Evolutionary conservation across 768 basidiomycete species (phyloP), one percentile per base, ranked within the genome.

Genomic region (Auriscalpium microsporum): DNA sequence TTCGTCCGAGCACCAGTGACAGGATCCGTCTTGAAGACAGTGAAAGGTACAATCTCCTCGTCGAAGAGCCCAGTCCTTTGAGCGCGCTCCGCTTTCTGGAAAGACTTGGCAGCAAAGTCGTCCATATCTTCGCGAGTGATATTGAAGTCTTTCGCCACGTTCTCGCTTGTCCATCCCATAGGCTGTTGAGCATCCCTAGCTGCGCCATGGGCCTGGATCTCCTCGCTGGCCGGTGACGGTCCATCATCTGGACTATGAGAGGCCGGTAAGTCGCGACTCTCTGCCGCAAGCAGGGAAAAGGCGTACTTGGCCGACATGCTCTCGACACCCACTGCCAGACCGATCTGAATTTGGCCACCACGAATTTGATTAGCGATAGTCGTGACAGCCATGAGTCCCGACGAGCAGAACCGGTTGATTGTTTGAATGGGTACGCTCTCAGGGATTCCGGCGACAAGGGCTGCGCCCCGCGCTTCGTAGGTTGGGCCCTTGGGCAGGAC

Each of bases 121-220:
- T 93, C 90, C 75, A 90, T 88, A 55, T 84, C 80, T 50, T 87
- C 81, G 37, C 90, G 78, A 48, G 84, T 78, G 56, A 93, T 72
- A 56, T 79, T 69, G 68, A 82, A 91, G 45, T 91, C 87, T 35
- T 71, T 69, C 0, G 90, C 90, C 35, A 93, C 87, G 58, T 90
- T 93, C 69, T 93, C 90, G 60, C 84, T 85, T 7, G 90, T 90
- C 90, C 90, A 91, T 8, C 90, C 90, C 90, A 92, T 93, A 35
- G 86, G 86, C 65, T 82, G 72, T 19, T 73, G 65, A 57, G 83
- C 84, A 59, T 87, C 87, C 28, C 68, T 75, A 3, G 87, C 80
- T 4, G 80, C 72, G 10, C 73, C 64, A 64, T 84, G 77, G 14
- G 69, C 65, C 28, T 80, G 73, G 47, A 94, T 74, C 14, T 80